Evolutionary conservation across 148 eudicot species (phyloP).

Genomic region (Cornus controversa): DNA sequence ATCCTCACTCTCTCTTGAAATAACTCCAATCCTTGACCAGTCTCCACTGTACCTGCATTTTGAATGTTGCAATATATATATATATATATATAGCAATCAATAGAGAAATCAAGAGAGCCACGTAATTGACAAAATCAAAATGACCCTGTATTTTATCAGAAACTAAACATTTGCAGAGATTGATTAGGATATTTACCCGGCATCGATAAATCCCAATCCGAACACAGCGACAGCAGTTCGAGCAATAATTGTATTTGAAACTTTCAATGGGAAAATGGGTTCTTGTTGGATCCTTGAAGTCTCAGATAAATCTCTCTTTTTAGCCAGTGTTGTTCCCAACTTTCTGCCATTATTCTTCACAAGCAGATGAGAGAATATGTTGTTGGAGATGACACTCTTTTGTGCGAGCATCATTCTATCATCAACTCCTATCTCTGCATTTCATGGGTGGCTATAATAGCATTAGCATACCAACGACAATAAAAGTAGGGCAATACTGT

Average conservation of each 20-base stretch:
- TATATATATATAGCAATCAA: too few species aligned
- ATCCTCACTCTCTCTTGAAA: slow-evolving; percentile 67
- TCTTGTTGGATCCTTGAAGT: slow-evolving; percentile 23
- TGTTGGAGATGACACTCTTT: slow-evolving; percentile 11
- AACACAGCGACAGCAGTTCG: slow-evolving; percentile 62
- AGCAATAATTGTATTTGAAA: slow-evolving; percentile 39
- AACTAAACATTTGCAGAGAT: not conserved
- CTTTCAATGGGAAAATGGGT: slow-evolving; percentile 23
- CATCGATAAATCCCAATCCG: slow-evolving; percentile 83
- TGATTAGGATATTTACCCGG: slow-evolving; percentile 49
- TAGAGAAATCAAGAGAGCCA: not conserved
- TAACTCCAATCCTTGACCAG: slow-evolving; percentile 94
- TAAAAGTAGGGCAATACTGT: too few species aligned
- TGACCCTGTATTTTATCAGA: too few species aligned
- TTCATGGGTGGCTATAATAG: not conserved
- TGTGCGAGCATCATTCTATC: slow-evolving; percentile 39
- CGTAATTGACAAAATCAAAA: too few species aligned
- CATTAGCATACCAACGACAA: not conserved
- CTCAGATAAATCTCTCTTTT: slow-evolving; percentile 32
- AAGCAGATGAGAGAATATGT: slow-evolving; percentile 11
- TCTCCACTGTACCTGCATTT: slow-evolving; percentile 85
- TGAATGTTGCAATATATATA: not conserved
- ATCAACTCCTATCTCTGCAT: not conserved
- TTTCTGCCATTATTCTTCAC: slow-evolving; percentile 25
- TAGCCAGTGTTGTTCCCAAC: slow-evolving; percentile 20